phyloP scores from a whole-genome alignment of 1,139 yeast genomes.

The Insectozyma bohioensis region DNA sequence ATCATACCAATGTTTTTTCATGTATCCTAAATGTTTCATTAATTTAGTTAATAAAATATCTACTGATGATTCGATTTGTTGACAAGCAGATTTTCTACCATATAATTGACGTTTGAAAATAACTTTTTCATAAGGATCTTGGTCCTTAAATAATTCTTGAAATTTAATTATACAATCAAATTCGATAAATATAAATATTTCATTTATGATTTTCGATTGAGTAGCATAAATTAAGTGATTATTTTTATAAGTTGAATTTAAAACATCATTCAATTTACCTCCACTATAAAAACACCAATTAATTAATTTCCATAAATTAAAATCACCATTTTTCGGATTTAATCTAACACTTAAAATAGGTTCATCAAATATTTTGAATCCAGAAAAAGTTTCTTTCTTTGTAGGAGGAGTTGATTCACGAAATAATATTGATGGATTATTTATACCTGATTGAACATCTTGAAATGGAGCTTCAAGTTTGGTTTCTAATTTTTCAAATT shows the following conservation, averaged over 20 bases:
- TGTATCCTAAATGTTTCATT: constrained; percentile 20
- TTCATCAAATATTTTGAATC: constrained; percentile 32
- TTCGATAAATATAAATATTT: constrained; percentile 24
- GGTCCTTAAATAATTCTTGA: constrained; percentile 3
- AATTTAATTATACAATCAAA: constrained; percentile 18
- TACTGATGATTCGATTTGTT: constrained; percentile 8
- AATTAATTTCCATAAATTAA: constrained; percentile 31
- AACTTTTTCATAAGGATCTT: constrained; percentile 11
- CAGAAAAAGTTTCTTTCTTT: constrained; percentile 9
- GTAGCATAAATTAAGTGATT: constrained; percentile 26
- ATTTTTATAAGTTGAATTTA: constrained; percentile 19
- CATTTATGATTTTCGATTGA: constrained; percentile 19
- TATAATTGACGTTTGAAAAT: too few relatives aligned
- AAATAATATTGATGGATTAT: constrained; percentile 19
- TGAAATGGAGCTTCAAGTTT: not conserved
- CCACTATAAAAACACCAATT: constrained; percentile 41
- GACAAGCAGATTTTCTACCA: constrained; percentile 5
- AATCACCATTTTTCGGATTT: constrained; percentile 22
- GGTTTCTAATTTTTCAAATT: constrained; percentile 9
- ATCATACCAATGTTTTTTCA: constrained; percentile 30
- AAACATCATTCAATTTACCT: constrained; percentile 22
- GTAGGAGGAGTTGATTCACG: constrained; percentile 3
- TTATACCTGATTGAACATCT: constrained; percentile 17
- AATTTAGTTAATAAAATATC: constrained; percentile 14
- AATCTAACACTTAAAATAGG: constrained; percentile 23